Evolutionary conservation across 257 asterid genomes (phyloP).

Genomic region (Sherardia arvensis): DNA sequence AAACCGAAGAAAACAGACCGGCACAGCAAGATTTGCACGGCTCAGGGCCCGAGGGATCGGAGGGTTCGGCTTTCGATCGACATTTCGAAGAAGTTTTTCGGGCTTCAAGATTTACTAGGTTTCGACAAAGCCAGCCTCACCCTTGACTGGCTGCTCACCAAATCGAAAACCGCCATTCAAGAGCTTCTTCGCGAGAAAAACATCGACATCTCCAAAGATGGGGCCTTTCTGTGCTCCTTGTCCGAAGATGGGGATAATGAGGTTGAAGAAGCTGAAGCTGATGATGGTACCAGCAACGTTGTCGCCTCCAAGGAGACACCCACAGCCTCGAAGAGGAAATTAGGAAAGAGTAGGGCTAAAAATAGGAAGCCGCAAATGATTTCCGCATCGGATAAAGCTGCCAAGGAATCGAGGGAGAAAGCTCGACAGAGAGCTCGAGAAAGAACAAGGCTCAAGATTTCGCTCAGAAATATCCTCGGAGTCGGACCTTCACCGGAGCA

Average conservation of each 20-base stretch:
- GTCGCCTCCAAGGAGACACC: not conserved
- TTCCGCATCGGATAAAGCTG: slow-evolving; percentile 9
- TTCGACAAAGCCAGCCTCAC: slow-evolving; percentile 85
- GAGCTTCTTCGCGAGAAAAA: slow-evolving; percentile 29
- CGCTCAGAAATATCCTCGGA: slow-evolving; percentile 23
- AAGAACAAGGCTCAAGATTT: slow-evolving; percentile 57
- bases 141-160: slow-evolving; percentile 74
- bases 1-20: slow-evolving; percentile 35
- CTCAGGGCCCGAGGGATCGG: slow-evolving; percentile 81
- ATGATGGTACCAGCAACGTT: not conserved
- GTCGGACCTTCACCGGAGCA: slow-evolving; percentile 8
- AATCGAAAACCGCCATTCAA: slow-evolving; percentile 56
- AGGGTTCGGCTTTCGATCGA: slow-evolving; percentile 76
- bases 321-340: slow-evolving; percentile 14
- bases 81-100: slow-evolving; percentile 77
- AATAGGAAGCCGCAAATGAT: slow-evolving; percentile 7
- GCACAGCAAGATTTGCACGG: slow-evolving; percentile 72
- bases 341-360: not conserved
- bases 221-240: not conserved
- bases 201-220: slow-evolving; percentile 5
- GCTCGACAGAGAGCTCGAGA: slow-evolving; percentile 96
- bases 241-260: not conserved
- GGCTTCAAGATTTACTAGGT: slow-evolving; percentile 75
- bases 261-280: not conserved
- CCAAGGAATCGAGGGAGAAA: slow-evolving; percentile 62